A percentile compares a stretch with the other conserved stretches of the same genome.
Conservation (phyloP, 1,284 basidiomycete species). For the Ceratobasidium papillatum region DNA sequence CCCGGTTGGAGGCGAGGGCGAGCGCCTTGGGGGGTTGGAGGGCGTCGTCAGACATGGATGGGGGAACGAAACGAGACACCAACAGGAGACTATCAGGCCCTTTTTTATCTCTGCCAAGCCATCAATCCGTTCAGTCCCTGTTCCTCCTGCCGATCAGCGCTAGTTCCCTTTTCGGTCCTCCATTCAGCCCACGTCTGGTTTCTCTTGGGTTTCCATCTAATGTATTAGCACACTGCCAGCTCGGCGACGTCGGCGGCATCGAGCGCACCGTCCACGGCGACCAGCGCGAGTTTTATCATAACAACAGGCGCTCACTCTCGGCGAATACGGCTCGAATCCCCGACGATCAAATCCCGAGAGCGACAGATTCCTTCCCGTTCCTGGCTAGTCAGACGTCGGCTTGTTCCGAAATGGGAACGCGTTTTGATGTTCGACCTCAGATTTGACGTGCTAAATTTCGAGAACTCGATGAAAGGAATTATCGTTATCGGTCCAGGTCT, state of each 20-base stretch:
- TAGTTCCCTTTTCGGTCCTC: not conserved
- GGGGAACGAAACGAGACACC: not conserved
- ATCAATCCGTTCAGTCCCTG: not conserved
- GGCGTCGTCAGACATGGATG: constrained; percentile 3
- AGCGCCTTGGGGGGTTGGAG: constrained; percentile 25
- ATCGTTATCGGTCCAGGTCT: too few species aligned
- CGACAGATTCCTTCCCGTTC: not conserved
- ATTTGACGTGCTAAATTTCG: not conserved
- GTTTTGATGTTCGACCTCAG: not conserved
- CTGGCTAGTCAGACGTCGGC: not conserved
- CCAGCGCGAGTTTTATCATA: too few species aligned
- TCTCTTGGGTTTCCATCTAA: too few species aligned
- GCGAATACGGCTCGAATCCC: not conserved
- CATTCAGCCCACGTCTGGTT: too few species aligned
- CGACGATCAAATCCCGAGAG: not conserved
- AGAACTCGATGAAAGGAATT: too few species aligned
- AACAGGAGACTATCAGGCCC: not conserved
- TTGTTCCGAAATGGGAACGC: not conserved
- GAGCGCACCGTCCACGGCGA: not conserved
- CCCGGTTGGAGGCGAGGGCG: constrained; percentile 12
- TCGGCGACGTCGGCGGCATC: too few species aligned
- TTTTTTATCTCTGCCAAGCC: not conserved
- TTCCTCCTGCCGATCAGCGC: not conserved
- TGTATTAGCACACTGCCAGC: too few species aligned
- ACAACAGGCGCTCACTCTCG: not conserved